Percentiles rank a stretch among this genome's conserved stretches.
Evolutionary conservation across 306 rosid genomes (phyloP).

Genomic region (Hippophae rhamnoides): DNA sequence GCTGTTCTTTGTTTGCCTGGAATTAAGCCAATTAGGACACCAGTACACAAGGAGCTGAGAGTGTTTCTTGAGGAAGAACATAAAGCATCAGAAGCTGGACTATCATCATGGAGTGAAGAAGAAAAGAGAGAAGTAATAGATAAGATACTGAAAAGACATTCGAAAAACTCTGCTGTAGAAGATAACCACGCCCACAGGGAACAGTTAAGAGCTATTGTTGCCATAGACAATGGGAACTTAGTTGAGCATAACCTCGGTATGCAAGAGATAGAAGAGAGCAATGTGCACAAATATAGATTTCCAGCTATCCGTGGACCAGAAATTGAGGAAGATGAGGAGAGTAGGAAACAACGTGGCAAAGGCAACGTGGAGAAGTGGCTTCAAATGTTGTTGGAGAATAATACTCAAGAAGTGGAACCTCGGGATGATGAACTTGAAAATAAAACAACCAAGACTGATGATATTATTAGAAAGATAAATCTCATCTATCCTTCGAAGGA

Average conservation of each 20-base stretch:
- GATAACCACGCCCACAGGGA: constrained; percentile 22
- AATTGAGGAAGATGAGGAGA: constrained; percentile 75
- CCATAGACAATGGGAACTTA: constrained; percentile 39
- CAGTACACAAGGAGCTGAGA: constrained; percentile 79
- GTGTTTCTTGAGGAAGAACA: constrained; percentile 84
- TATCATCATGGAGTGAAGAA: constrained; percentile 37
- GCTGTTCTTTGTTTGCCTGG: constrained; percentile 43
- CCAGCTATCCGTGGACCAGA: constrained; percentile 32
- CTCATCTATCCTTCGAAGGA: constrained; percentile 43
- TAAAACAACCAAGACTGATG: constrained; percentile 19
- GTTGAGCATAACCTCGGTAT: constrained; percentile 35
- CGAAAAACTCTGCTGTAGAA: constrained; percentile 20
- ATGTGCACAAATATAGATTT: constrained; percentile 26
- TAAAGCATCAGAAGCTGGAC: constrained; percentile 45
- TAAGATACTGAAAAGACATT: constrained; percentile 23
- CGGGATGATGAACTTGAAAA: constrained; percentile 27
- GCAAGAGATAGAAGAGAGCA: constrained; percentile 45
- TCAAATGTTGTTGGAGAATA: constrained; percentile 60
- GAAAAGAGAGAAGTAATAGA: constrained; percentile 28
- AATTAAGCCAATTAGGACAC: constrained; percentile 42
- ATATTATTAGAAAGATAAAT: constrained; percentile 37
- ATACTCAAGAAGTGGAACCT: constrained; percentile 29
- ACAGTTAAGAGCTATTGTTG: constrained; percentile 26
- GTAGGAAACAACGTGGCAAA: constrained; percentile 66
- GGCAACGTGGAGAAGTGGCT: constrained; percentile 98